Evolutionary conservation across 257 asterid genomes (phyloP), one percentile per base, ranked within the genome.

Genomic region (Solanum sitiens): DNA sequence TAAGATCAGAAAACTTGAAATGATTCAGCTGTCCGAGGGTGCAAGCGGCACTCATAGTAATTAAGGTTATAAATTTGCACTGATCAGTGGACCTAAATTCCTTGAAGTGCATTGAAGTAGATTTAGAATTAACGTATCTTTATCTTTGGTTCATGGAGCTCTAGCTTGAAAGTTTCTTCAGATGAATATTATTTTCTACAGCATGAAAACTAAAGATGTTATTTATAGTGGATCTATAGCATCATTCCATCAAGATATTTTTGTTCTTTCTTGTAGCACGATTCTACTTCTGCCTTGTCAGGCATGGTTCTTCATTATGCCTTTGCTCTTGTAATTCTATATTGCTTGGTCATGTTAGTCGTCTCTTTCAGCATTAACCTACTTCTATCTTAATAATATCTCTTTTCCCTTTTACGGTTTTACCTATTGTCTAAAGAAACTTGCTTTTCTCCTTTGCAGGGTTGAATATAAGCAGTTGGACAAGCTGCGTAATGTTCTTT

Each of bases 401-500:
- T 72, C 70, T 30, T 25, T 85, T 80, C 40, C 53, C 88, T 87
- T 75, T 71, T 32, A 71, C 14, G 12, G 23, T 71, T 89, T 79
- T 40, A 84, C 67, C 42, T 68, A 63, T 47, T 63, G 59, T 86
- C 25, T 83, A 61, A 89, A 84, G 86, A 44, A 47, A 27, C 44
- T 80, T 79, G 25, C 68, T 47, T 80, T 85, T 71, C 63, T 86
- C 27, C 86, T 89, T 89, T 86, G 67, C 94, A 96, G 98, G 95
- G 94, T 94, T 85, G 98, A 95, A 90, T 96, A 94, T 92, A 96
- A 96, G 88, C 94, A 90, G 90, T 88, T 96, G 92, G 97, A 94
- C 89, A 94, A 87, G 91, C 87, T 96, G 92, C 98, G 98, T 39
- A 90, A 92, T 84, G 92, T 92, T 90, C 98, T 96, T 79, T 21